Percentiles rank a stretch among this genome's conserved stretches.
Conservation (phyloP, 139 green algal genomes). For the Haematococcus sp. region DNA sequence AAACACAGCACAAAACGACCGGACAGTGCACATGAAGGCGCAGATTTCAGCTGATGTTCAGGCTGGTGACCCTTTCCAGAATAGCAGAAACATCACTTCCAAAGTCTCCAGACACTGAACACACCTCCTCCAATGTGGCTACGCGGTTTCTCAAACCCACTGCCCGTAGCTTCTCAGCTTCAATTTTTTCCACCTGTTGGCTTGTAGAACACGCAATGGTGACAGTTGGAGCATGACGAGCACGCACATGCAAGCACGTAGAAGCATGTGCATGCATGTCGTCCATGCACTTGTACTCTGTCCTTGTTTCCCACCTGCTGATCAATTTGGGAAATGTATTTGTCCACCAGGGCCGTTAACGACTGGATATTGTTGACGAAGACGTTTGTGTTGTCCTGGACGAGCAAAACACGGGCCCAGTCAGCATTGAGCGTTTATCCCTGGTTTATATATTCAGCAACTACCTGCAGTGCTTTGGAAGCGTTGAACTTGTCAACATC, state of each 20-base stretch:
- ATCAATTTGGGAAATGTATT: constrained; percentile 52
- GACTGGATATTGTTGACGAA: constrained; percentile 55
- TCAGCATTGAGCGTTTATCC: too few relatives aligned
- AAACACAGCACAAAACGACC: not conserved
- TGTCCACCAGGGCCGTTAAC: constrained; percentile 45
- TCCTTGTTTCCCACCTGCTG: constrained; percentile 28
- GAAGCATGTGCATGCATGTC: not conserved
- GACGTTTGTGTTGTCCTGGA: constrained; percentile 53
- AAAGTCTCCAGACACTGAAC: not conserved
- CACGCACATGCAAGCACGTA: not conserved
- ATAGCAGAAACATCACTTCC: not conserved
- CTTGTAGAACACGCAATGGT: too few relatives aligned
- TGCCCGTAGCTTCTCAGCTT: constrained; percentile 64
- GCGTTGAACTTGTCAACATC: constrained; percentile 55
- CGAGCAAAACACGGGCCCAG: not conserved
- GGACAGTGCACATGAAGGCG: not conserved
- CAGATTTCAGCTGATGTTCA: not conserved
- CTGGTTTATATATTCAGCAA: too few relatives aligned
- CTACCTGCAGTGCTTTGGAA: constrained; percentile 46
- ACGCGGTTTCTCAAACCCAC: constrained; percentile 63
- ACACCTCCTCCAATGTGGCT: constrained; percentile 58
- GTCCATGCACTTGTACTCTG: constrained; percentile 6
- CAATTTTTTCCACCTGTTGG: constrained; percentile 55
- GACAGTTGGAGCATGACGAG: not conserved
- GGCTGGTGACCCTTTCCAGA: not conserved